A percentile compares a stretch with the other conserved stretches of the same genome.
These are phyloP conservation scores for Boletus rubroflammeus DNA, from an alignment of 768 basidiomycete genomes.

Conservation along the genomic window DNA sequence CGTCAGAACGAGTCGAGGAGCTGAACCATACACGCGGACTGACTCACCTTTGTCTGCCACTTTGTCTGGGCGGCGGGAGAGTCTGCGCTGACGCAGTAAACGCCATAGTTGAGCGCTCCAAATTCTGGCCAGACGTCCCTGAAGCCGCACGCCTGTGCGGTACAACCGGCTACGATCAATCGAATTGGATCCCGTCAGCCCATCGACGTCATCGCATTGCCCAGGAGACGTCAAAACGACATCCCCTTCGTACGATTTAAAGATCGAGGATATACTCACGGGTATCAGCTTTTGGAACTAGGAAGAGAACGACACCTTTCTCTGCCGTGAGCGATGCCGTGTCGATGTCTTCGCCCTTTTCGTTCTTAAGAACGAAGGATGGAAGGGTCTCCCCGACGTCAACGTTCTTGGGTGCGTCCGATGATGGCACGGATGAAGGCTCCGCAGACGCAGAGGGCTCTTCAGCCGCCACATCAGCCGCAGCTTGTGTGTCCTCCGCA, in stretches of 20 bases:
- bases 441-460: conserved; percentile 3
- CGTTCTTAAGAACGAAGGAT: conserved; percentile 73
- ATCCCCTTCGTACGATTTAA: too few species aligned
- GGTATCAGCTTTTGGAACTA: conserved; percentile 84
- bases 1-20: background rate
- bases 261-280: conserved; percentile 45
- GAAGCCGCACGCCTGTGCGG: conserved; percentile 89
- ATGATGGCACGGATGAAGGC: background rate
- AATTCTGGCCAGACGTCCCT: conserved; percentile 82
- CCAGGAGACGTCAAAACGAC: background rate
- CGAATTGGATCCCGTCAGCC: conserved; percentile 1
- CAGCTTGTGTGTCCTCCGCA: conserved; percentile 2
- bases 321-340: conserved; percentile 60
- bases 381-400: conserved; percentile 77
- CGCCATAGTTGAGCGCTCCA: conserved; percentile 53
- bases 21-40: background rate
- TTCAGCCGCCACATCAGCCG: background rate
- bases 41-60: conserved; percentile 80
- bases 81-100: conserved; percentile 86
- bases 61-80: conserved; percentile 68
- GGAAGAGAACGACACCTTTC: conserved; percentile 76
- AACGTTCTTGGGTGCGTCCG: conserved; percentile 32
- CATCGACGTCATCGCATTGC: background rate
- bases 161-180: conserved; percentile 69
- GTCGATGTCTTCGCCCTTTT: conserved; percentile 77